Base-by-base conservation (phyloP, 768 basidiomycete genomes). In the Nidularia sp. region DNA sequence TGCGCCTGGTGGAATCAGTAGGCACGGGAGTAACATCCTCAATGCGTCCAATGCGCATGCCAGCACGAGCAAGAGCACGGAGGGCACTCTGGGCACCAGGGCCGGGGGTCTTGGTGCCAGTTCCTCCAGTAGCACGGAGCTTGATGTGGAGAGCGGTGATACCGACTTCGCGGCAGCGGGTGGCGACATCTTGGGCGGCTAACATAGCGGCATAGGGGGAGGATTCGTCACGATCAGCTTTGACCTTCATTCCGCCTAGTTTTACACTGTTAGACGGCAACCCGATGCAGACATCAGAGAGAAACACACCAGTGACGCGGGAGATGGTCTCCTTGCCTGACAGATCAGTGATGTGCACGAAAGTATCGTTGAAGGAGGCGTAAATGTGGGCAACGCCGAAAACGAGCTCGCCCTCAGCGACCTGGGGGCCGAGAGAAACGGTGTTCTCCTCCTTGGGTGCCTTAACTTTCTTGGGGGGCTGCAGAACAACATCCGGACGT, bases 361-460 rank as follows among this genome's bases (percentile, higher is more conserved):
- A 98, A 53, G 97, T 99, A 68, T 99, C 97, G 75, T 99, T 99
- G 85, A 99, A 99, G 53, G 93, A 96, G 39, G 97, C 96, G 63
- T 89, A 98, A 77, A 98, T 98, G 79, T 96, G 96, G 8, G 97
- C 97, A 55, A 98, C 94, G 60, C 96, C 96, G 67, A 96, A 98
- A 42, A 98, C 96, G 64, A 89, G 85, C 74, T 98, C 94, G 67
- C 96, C 94, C 70, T 97, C 94, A 55, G 88, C 87, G 63, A 95
- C 91, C 69, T 98, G 89, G 62, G 95, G 96, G 59, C 96, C 95
- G 71, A 97, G 91, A 50, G 87, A 86, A 66, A 94, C 91, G 60
- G 90, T 81, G 66, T 80, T 83, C 67, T 91, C 88, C 71, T 91
- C 89, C 70, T 84, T 85, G 57, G 78, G 79, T 56, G 75, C 85